Conservation (phyloP, 2,329 filamentous ascomycete genomes). For the Chrysoporthe cubensis region DNA sequence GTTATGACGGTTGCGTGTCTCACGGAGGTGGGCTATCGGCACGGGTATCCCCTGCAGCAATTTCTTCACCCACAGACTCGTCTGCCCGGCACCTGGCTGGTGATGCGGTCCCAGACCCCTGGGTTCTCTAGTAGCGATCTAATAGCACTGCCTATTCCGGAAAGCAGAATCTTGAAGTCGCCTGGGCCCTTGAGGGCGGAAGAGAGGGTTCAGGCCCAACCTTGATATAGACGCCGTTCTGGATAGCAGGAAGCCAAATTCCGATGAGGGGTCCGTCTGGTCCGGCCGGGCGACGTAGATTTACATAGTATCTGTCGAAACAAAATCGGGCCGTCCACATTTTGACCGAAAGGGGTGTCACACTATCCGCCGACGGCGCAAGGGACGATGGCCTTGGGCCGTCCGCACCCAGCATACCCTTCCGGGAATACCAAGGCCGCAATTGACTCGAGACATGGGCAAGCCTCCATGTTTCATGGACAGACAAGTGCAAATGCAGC, state of each 20-base stretch:
- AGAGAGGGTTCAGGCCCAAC: not conserved
- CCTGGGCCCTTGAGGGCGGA: not conserved
- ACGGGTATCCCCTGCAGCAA: not conserved
- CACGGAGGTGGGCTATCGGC: constrained; percentile 1
- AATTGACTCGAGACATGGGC: constrained; percentile 11
- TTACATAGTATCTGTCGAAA: not conserved
- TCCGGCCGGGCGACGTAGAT: not conserved
- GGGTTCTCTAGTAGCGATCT: not conserved
- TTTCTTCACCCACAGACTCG: too few relatives aligned
- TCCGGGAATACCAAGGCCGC: not conserved
- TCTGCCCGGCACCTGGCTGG: too few relatives aligned
- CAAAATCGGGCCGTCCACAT: not conserved
- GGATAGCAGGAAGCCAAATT: not conserved
- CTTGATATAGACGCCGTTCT: not conserved
- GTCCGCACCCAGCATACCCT: not conserved
- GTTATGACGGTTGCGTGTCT: not conserved
- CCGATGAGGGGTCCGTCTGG: not conserved
- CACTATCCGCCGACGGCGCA: not conserved
- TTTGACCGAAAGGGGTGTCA: not conserved
- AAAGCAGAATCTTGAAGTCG: not conserved
- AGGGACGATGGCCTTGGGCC: not conserved
- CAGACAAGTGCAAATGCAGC: not conserved
- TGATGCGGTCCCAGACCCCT: not conserved
- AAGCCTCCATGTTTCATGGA: constrained; percentile 12
- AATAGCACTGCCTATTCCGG: not conserved